These are phyloP conservation scores for Tetrapyrgos nigripes DNA, from an alignment of 1,284 basidiomycete genomes.

Conservation along the genomic window DNA sequence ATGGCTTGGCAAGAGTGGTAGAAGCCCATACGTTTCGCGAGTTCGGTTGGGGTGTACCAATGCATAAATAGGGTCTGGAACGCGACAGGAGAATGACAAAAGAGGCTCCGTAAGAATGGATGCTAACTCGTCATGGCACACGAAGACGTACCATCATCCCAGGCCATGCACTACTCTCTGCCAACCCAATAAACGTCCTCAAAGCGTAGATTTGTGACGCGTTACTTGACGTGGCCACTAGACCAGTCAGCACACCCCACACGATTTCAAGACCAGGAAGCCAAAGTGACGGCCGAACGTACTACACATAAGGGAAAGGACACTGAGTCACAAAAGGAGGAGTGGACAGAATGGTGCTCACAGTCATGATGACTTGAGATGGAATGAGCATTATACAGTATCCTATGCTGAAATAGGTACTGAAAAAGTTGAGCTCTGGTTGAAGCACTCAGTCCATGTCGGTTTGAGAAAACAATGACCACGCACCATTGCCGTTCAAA, in stretches of 20 bases:
- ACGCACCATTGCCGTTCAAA: conserved; percentile 50
- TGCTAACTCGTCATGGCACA: neutral
- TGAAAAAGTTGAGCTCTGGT: neutral
- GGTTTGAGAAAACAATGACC: neutral
- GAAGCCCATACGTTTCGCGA: conserved; percentile 13
- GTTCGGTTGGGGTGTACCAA: conserved; percentile 15
- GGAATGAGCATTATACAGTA: conserved; percentile 22
- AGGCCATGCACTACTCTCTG: conserved; percentile 14
- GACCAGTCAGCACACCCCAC: conserved; percentile 12
- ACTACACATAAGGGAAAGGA: conserved; percentile 8
- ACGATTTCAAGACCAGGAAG: conserved; percentile 6
- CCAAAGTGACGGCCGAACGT: neutral
- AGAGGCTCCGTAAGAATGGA: neutral
- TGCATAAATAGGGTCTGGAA: conserved; percentile 18
- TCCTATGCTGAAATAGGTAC: conserved; percentile 1
- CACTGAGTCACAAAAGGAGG: conserved; percentile 3
- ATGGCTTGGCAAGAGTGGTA: conserved; percentile 12
- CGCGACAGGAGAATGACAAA: neutral
- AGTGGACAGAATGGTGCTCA: conserved; percentile 1
- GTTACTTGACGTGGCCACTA: conserved; percentile 6
- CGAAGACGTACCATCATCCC: conserved; percentile 12
- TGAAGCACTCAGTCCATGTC: neutral
- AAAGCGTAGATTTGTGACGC: conserved; percentile 14
- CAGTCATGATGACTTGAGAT: conserved; percentile 24
- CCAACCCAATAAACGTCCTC: conserved; percentile 14